A percentile compares a stretch with the other conserved stretches of the same genome.
Evolutionary conservation across 495 filamentous ascomycete genomes (phyloP).

Genomic region (Pyrenopolyporus hunteri): DNA sequence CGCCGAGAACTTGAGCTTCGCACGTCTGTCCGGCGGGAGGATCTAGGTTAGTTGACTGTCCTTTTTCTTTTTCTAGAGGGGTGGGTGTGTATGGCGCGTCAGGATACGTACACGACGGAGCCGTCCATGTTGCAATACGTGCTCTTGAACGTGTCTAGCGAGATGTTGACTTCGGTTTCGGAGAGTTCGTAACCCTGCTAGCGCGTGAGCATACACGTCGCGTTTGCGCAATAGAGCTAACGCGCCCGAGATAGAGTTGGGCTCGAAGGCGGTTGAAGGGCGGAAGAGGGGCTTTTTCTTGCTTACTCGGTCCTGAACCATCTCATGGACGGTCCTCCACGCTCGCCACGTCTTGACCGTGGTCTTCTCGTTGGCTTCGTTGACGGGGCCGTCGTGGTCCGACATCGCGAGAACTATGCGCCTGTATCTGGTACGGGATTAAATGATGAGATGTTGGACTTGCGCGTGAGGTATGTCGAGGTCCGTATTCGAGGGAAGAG

Average conservation of each 20-base stretch:
- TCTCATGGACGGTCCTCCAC: slow-evolving; percentile 85
- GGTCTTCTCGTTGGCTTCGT: slow-evolving; percentile 66
- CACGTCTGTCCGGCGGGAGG: slow-evolving; percentile 63
- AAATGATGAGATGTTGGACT: background rate
- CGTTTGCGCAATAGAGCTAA: background rate
- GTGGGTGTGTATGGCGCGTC: background rate
- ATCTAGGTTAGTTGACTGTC: slow-evolving; percentile 40
- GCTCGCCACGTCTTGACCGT: slow-evolving; percentile 82
- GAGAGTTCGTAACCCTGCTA: slow-evolving; percentile 86
- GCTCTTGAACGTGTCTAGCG: slow-evolving; percentile 73
- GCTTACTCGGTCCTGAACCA: slow-evolving; percentile 80
- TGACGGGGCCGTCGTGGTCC: slow-evolving; percentile 54
- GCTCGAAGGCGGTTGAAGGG: background rate
- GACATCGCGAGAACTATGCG: slow-evolving; percentile 51
- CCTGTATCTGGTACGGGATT: slow-evolving; percentile 4
- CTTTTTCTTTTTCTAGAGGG: slow-evolving; percentile 12
- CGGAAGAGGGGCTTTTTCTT: background rate
- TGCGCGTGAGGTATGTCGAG: background rate
- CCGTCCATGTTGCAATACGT: slow-evolving; percentile 73
- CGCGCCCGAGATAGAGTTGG: background rate
- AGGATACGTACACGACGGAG: slow-evolving; percentile 65
- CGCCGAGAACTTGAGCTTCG: slow-evolving; percentile 82
- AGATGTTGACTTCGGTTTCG: slow-evolving; percentile 84
- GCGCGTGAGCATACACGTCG: slow-evolving; percentile 19
- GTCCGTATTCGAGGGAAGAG: background rate